phyloP scores from a whole-genome alignment of 2,329 filamentous ascomycete genomes.

The Cladosporium velox region DNA sequence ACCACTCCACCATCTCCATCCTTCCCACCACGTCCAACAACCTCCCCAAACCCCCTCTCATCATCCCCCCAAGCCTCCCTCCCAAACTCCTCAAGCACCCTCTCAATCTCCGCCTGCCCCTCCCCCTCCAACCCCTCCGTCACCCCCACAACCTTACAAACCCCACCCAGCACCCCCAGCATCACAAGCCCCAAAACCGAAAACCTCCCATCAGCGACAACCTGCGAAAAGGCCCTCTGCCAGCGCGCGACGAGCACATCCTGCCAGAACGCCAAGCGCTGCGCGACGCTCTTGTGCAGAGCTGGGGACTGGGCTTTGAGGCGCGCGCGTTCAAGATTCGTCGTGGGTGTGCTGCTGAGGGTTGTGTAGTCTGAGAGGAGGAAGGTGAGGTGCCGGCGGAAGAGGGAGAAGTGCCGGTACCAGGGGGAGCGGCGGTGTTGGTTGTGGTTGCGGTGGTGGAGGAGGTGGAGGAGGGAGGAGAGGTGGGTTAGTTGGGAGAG shows the following conservation, averaged over 20 bases:
- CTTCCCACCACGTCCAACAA: background rate
- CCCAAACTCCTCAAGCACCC: conserved; percentile 47
- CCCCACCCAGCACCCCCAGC: conserved; percentile 44
- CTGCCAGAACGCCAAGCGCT: conserved; percentile 43
- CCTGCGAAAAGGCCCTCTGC: conserved; percentile 45
- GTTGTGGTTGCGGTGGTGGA: conserved; percentile 85
- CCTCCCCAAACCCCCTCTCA: conserved; percentile 28
- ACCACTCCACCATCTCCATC: conserved; percentile 12
- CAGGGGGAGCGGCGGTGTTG: conserved; percentile 81
- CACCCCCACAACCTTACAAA: conserved; percentile 45
- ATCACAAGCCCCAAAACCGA: conserved; percentile 48
- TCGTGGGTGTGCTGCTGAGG: conserved; percentile 30
- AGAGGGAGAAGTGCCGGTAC: conserved; percentile 73
- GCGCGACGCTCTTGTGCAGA: conserved; percentile 27
- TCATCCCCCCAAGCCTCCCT: conserved; percentile 41
- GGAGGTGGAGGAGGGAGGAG: conserved; percentile 64
- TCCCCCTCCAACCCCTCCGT: conserved; percentile 45
- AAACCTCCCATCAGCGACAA: conserved; percentile 49
- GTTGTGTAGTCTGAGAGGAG: conserved; percentile 47
- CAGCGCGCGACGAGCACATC: conserved; percentile 37
- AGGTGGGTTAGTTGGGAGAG: conserved; percentile 34
- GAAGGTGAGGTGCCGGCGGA: conserved; percentile 66
- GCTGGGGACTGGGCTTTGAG: conserved; percentile 25
- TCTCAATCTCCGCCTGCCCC: conserved; percentile 44
- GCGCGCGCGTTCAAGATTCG: conserved; percentile 33